These are phyloP conservation scores for Lactifluus rugatus DNA, from an alignment of 768 basidiomycete genomes.

Conservation along the genomic window DNA sequence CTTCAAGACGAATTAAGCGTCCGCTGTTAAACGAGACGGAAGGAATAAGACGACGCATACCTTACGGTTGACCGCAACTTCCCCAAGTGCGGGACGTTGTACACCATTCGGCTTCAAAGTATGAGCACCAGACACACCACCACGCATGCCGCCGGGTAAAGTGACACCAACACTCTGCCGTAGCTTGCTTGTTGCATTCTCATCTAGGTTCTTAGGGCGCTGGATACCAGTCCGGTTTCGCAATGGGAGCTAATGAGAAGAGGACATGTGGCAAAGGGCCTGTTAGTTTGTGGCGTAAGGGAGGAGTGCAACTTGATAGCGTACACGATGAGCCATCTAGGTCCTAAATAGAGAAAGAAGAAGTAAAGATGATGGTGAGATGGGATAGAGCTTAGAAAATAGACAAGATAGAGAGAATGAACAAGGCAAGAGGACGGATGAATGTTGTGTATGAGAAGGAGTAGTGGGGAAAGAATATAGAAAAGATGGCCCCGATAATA, in stretches of 20 bases:
- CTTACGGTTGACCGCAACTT: conserved; percentile 77
- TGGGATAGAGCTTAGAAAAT: conserved; percentile 3
- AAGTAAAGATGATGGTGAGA: conserved; percentile 13
- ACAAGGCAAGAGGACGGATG: background rate
- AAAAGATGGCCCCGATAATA: conserved; percentile 7
- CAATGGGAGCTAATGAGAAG: conserved; percentile 44
- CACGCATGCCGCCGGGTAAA: conserved; percentile 39
- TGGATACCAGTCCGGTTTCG: conserved; percentile 54
- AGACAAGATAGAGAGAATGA: conserved; percentile 14
- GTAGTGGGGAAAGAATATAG: background rate
- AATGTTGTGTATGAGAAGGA: conserved; percentile 1
- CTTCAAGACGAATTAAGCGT: conserved; percentile 9
- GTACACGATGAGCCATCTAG: conserved; percentile 21
- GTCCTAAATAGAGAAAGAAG: conserved; percentile 8
- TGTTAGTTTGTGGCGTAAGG: conserved; percentile 17
- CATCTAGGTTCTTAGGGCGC: conserved; percentile 61
- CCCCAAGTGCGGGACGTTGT: conserved; percentile 66
- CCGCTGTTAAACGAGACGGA: conserved; percentile 1
- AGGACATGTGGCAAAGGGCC: conserved; percentile 4
- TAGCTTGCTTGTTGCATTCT: conserved; percentile 63
- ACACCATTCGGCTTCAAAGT: conserved; percentile 42
- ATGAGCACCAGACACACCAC: conserved; percentile 30
- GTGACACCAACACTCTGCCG: conserved; percentile 50
- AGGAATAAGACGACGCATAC: conserved; percentile 27
- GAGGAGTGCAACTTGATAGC: background rate